Conservation (phyloP, 148 eudicot genomes). For the Rhododendron vialii region DNA sequence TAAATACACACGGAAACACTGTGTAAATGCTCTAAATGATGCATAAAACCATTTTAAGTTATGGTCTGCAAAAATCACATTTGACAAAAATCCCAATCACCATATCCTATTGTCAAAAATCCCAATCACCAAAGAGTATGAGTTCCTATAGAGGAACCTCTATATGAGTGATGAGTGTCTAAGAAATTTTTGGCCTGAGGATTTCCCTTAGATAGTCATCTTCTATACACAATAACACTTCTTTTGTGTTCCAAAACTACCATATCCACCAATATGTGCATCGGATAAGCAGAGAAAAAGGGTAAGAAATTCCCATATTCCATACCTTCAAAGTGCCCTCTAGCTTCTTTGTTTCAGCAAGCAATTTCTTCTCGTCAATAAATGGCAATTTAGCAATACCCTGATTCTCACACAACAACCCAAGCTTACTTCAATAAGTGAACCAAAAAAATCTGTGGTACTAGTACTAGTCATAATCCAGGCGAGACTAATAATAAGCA, state of each 20-base stretch:
- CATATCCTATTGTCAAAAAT: not conserved
- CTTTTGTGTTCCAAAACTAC: not conserved
- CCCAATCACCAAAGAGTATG: not conserved
- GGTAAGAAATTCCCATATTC: not conserved
- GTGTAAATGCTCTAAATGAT: not conserved
- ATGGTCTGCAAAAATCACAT: not conserved
- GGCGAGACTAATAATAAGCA: not conserved
- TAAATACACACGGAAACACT: not conserved
- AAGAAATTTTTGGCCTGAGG: not conserved
- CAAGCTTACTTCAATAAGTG: not conserved
- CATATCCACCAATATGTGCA: not conserved
- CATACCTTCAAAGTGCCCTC: conserved; percentile 83
- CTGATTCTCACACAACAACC: conserved; percentile 33
- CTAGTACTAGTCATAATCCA: not conserved
- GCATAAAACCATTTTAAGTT: not conserved
- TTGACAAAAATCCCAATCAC: not conserved
- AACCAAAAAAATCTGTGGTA: not conserved
- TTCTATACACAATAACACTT: not conserved
- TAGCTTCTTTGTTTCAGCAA: conserved; percentile 80
- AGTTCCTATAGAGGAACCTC: not conserved
- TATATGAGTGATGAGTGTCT: not conserved
- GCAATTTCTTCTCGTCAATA: conserved; percentile 83
- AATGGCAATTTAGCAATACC: conserved; percentile 95
- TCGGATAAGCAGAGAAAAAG: not conserved
- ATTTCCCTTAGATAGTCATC: not conserved